These are phyloP conservation scores for Fusarium phyllophilum DNA, from an alignment of 2,329 filamentous ascomycete genomes.

Conservation along the genomic window DNA sequence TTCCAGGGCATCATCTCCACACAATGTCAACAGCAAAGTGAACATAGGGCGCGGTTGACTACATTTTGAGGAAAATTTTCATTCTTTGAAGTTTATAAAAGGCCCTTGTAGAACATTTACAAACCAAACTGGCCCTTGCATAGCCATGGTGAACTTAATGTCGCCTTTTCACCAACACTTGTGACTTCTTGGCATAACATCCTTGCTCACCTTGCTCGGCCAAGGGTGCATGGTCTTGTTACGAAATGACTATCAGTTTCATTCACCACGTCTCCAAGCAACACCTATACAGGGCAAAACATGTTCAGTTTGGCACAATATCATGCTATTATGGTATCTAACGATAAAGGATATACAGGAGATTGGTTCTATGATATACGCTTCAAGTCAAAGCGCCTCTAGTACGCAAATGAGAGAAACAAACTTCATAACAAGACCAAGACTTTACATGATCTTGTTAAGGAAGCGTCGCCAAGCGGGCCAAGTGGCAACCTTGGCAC, in stretches of 20 bases:
- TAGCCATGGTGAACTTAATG: not conserved
- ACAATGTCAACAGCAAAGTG: slow-evolving; percentile 2
- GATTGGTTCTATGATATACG: slow-evolving; percentile 6
- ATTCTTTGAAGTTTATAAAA: not conserved
- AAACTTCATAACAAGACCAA: not conserved
- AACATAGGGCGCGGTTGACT: slow-evolving; percentile 26
- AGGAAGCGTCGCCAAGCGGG: slow-evolving; percentile 61
- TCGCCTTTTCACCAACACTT: not conserved
- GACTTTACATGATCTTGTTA: slow-evolving; percentile 52
- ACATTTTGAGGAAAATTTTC: not conserved
- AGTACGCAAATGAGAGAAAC: not conserved
- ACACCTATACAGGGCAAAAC: not conserved
- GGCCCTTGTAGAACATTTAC: not conserved
- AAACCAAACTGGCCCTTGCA: not conserved
- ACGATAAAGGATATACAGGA: slow-evolving; percentile 33
- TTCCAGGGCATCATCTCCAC: slow-evolving; percentile 20
- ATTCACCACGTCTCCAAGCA: not conserved
- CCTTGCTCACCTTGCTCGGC: too few relatives aligned
- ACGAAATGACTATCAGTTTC: not conserved
- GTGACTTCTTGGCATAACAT: not conserved
- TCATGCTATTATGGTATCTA: slow-evolving; percentile 38
- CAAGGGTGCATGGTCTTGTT: not conserved
- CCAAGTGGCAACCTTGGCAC: slow-evolving; percentile 60
- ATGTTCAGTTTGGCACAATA: not conserved
- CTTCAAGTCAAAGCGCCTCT: not conserved